phyloP scores from a whole-genome alignment of 1,139 yeast genomes.

The Saccharomyces uvarum region DNA sequence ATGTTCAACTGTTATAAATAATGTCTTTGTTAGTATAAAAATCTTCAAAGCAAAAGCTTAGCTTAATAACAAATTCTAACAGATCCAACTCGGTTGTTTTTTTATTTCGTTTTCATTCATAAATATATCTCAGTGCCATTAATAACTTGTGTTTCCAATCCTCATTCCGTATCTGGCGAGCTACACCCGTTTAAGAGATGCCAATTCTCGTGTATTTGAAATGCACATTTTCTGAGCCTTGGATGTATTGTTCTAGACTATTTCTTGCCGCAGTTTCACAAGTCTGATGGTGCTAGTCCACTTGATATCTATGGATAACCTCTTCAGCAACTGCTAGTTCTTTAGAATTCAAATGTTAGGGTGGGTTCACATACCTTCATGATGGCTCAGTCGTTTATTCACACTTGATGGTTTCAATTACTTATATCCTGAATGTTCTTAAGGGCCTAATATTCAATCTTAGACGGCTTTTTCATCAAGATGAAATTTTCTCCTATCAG shows the following conservation, averaged over 20 bases:
- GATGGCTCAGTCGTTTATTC: conserved; percentile 29
- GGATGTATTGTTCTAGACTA: neutral
- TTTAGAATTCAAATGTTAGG: neutral
- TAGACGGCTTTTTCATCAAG: neutral
- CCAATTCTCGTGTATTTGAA: too few relatives aligned
- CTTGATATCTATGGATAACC: neutral
- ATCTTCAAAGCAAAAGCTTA: neutral
- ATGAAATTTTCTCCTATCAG: neutral
- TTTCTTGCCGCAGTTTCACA: neutral
- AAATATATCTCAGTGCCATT: too few relatives aligned
- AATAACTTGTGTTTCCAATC: too few relatives aligned
- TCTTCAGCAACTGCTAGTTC: neutral
- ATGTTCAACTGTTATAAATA: conserved; percentile 67
- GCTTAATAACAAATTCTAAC: neutral
- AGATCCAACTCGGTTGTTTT: neutral
- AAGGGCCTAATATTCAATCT: neutral
- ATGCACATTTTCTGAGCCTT: too few relatives aligned
- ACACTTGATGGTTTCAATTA: neutral
- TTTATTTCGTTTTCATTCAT: neutral
- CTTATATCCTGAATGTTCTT: neutral
- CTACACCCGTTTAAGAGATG: too few relatives aligned
- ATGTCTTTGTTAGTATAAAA: conserved; percentile 10
- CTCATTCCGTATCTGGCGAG: too few relatives aligned
- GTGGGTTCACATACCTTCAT: conserved; percentile 27
- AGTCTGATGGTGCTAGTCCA: neutral